Evolutionary conservation across 73 alveolate species (phyloP), one percentile per base, ranked within the genome.

Genomic region (Stentor roeselii): DNA sequence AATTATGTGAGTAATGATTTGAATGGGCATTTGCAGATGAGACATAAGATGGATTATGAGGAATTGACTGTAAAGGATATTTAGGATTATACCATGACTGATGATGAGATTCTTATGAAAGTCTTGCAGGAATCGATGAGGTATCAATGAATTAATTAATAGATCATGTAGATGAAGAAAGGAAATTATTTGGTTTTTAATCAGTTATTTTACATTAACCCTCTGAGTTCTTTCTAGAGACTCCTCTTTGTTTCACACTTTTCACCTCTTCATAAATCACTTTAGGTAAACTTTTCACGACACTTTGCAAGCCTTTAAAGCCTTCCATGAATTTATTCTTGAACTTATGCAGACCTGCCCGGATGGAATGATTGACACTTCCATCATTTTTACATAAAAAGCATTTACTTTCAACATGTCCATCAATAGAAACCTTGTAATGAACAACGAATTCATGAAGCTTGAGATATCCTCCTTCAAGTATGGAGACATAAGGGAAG

Each of bases 1-100:
- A 34, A 42, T 31, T 21, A 76, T 15, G 31, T 76, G 11, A 32
- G 41, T 42, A 35, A 11, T 76, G 85, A 76, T 42, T 21, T 76
- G 6, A 21, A n/a, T 35, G 35, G 21, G 36, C 85, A 76, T 38
- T 35, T 76, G 85, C 31, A 35, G 82, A 15, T 15, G 0, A 37
- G 6, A 38, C 85, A 76, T 34, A 30, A 76, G 31, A n/a, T 37
- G n/a, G 85, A 76, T 42, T 76, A 76, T 42, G 85, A 76, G 14
- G 36, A 78, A 21, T 42, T 76, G 11, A 76, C 85, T 31, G 85
- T 39, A 37, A n/a, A 27, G 27, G 14, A 76, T 76, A 42, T n/a
- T 1, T 27, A 76, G 67, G 85, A 76, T 39, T 37, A 21, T 37
- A 15, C 85, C 6, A 76, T 38, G 80, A 32, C n/a, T 1, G 80